Evolutionary conservation across 441 rosid genomes (phyloP).

Genomic region (Brassica balearica): DNA sequence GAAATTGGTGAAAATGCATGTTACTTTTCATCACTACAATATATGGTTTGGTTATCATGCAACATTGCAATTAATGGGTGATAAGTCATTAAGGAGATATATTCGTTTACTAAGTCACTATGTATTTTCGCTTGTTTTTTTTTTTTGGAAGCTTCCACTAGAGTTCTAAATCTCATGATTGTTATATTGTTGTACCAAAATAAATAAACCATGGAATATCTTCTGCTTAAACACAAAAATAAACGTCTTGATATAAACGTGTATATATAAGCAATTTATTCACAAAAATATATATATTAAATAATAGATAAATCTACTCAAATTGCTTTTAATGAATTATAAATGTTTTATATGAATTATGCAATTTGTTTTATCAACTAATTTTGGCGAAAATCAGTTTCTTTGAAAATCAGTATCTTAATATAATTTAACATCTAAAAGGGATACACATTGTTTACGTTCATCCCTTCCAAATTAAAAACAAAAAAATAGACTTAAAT

Average conservation of each 20-base stretch:
- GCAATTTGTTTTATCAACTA: not conserved
- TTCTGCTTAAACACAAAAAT: not conserved
- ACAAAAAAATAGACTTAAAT: not conserved
- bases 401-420: not conserved
- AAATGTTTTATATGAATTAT: not conserved
- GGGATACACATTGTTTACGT: not conserved
- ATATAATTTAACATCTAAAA: not conserved
- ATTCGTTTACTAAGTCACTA: not conserved
- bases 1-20: slow-evolving; percentile 16
- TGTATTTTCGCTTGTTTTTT: not conserved
- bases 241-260: not conserved
- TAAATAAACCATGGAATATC: not conserved
- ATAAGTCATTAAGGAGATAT: not conserved
- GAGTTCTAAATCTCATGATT: not conserved
- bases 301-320: not conserved
- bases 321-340: not conserved
- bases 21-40: not conserved
- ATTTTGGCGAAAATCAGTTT: not conserved
- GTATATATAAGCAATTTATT: not conserved
- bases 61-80: not conserved
- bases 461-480: not conserved
- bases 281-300: not conserved
- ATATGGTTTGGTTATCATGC: slow-evolving; percentile 13
- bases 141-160: not conserved
- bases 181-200: not conserved